Evolutionary conservation across 2,329 filamentous ascomycete species (phyloP).

Genomic region (Eutypella sp.): DNA sequence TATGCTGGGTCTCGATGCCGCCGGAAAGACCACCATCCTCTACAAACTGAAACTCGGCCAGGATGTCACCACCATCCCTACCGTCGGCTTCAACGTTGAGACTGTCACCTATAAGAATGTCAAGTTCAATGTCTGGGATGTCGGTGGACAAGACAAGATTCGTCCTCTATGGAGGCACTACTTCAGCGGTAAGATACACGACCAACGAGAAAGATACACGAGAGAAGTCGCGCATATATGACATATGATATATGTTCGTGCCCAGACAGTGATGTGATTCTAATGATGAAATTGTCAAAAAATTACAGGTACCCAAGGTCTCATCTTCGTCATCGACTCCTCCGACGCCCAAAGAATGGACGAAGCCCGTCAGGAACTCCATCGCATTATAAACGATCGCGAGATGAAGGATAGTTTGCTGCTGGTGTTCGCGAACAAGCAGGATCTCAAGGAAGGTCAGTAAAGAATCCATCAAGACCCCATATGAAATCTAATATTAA

Average conservation of each 20-base stretch:
- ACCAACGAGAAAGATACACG: not conserved
- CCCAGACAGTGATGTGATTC: no score
- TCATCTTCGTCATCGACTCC: constrained; percentile 98
- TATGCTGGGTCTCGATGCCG: constrained; percentile 96
- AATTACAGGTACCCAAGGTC: constrained; percentile 76
- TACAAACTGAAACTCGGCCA: constrained; percentile 99
- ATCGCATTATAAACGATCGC: constrained; percentile 95
- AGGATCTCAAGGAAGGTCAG: constrained; percentile 80
- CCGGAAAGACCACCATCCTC: constrained; percentile 97
- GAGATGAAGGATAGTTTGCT: constrained; percentile 96
- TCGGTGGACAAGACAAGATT: constrained; percentile 98
- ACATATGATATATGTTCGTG: no score
- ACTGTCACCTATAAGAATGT: constrained; percentile 99
- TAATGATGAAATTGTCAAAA: not conserved
- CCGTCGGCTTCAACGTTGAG: constrained; percentile 98
- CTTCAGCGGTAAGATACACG: constrained; percentile 58
- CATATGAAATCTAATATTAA: no score
- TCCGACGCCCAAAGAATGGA: constrained; percentile 88
- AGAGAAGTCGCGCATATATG: not conserved
- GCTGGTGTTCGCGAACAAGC: constrained; percentile 98
- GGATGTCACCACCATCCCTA: constrained; percentile 96
- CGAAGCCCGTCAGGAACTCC: constrained; percentile 87
- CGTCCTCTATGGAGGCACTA: constrained; percentile 96
- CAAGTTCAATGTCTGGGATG: constrained; percentile 99
- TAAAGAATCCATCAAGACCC: constrained; percentile 9